A percentile compares a stretch with the other conserved stretches of the same genome.
These are phyloP conservation scores for Ceratocystis alfenasii DNA, from an alignment of 2,329 filamentous ascomycete species.

Conservation along the genomic window DNA sequence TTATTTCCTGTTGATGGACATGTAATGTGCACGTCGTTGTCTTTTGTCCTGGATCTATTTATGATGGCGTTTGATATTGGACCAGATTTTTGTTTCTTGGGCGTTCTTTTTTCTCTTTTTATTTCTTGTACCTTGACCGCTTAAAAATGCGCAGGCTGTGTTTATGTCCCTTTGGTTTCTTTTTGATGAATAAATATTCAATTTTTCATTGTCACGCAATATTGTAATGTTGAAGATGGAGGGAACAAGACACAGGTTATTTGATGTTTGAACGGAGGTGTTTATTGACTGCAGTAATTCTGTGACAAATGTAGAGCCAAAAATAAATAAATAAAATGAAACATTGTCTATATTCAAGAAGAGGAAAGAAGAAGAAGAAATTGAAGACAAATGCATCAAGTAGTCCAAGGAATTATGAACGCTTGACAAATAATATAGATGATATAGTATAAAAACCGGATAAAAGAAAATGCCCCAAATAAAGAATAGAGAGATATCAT, in stretches of 20 bases:
- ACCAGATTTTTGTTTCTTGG: slow-evolving; percentile 8
- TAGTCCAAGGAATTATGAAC: too few species aligned
- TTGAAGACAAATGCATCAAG: too few species aligned
- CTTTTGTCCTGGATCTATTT: slow-evolving; percentile 1
- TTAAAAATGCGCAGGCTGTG: slow-evolving; percentile 11
- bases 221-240: not conserved
- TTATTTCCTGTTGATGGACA: not conserved
- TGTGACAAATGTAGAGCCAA: not conserved
- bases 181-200: not conserved
- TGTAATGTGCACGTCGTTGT: not conserved
- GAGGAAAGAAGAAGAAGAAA: not conserved
- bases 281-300: not conserved
- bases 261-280: not conserved
- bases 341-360: slow-evolving; percentile 1
- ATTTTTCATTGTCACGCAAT: not conserved
- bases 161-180: slow-evolving; percentile 4
- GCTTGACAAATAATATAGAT: not conserved
- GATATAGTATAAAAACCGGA: not conserved
- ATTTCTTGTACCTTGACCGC: not conserved
- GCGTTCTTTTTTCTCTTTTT: not conserved
- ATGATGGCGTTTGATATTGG: not conserved
- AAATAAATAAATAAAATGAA: not conserved
- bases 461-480: not conserved
- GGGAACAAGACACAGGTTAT: too few species aligned
- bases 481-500: slow-evolving; percentile 7